A percentile compares a stretch with the other conserved stretches of the same genome.
Evolutionary conservation across 495 filamentous ascomycete genomes (phyloP).

Genomic region (Trichodelitschia bisporula): DNA sequence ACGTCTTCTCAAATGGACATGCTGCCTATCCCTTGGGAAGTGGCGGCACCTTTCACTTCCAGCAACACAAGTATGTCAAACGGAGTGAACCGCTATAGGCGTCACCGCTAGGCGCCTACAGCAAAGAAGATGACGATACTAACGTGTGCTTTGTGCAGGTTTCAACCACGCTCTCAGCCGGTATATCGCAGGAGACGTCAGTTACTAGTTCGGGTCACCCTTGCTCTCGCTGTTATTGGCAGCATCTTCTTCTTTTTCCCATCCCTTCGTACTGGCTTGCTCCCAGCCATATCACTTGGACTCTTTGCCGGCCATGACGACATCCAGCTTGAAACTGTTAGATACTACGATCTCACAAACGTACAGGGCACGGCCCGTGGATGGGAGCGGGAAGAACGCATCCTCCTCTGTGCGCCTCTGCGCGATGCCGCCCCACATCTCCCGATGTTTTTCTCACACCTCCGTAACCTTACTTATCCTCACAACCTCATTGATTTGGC

Average conservation of each 20-base stretch:
- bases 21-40: conserved; percentile 33
- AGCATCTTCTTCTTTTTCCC: conserved; percentile 39
- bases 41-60: conserved; percentile 51
- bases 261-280: conserved; percentile 41
- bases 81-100: no score
- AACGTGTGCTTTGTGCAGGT: conserved; percentile 26
- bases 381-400: conserved; percentile 87
- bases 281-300: conserved; percentile 39
- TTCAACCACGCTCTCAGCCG: conserved; percentile 63
- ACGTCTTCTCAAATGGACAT: conserved; percentile 53
- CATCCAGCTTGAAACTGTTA: conserved; percentile 70
- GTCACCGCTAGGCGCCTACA: no score
- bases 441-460: conserved; percentile 93
- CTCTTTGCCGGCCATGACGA: conserved; percentile 43
- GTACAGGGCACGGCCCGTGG: conserved; percentile 72
- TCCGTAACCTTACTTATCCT: conserved; percentile 90
- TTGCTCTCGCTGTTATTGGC: conserved; percentile 31
- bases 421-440: conserved; percentile 85
- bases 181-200: conserved; percentile 49
- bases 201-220: conserved; percentile 42
- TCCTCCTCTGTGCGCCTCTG: conserved; percentile 84
- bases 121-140: conserved; percentile 3
- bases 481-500: conserved; percentile 91
- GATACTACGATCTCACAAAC: conserved; percentile 86
- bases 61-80: conserved; percentile 64